A percentile compares a stretch with the other conserved stretches of the same genome.
Conservation (phyloP, 352 stramenopile species). For the Phytopythium montanum region DNA sequence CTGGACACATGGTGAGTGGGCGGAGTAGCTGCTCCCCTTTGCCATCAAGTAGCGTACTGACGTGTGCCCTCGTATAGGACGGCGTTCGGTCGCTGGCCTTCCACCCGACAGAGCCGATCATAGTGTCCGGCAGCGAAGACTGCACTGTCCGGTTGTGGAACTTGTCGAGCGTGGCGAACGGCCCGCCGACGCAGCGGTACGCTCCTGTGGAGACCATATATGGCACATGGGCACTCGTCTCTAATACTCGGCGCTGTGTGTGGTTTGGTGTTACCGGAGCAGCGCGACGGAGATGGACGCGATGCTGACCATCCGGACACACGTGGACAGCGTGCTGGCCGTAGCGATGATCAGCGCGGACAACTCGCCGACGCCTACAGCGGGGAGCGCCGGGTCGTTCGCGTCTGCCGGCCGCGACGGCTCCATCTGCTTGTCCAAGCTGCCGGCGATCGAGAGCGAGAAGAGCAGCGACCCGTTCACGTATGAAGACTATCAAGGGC, state of each 20-base stretch:
- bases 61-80: slow-evolving; percentile 36
- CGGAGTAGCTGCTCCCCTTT: not conserved
- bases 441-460: slow-evolving; percentile 54
- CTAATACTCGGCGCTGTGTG: not conserved
- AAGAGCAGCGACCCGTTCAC: slow-evolving; percentile 59
- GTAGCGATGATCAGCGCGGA: slow-evolving; percentile 72
- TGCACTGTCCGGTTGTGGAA: slow-evolving; percentile 87
- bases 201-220: not conserved
- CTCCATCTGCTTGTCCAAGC: slow-evolving; percentile 59
- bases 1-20: slow-evolving; percentile 66
- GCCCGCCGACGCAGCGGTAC: slow-evolving; percentile 61
- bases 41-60: not conserved
- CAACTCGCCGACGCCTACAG: slow-evolving; percentile 54
- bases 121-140: slow-evolving; percentile 84
- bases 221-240: not conserved
- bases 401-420: slow-evolving; percentile 76
- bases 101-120: slow-evolving; percentile 74
- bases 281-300: slow-evolving; percentile 76
- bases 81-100: slow-evolving; percentile 73
- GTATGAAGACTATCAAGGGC: slow-evolving; percentile 67
- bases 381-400: slow-evolving; percentile 55
- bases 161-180: slow-evolving; percentile 48
- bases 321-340: slow-evolving; percentile 72
- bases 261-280: not conserved
- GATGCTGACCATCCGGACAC: slow-evolving; percentile 66